phyloP scores from a whole-genome alignment of 495 filamentous ascomycete genomes.

The Penicillium tannophilum region DNA sequence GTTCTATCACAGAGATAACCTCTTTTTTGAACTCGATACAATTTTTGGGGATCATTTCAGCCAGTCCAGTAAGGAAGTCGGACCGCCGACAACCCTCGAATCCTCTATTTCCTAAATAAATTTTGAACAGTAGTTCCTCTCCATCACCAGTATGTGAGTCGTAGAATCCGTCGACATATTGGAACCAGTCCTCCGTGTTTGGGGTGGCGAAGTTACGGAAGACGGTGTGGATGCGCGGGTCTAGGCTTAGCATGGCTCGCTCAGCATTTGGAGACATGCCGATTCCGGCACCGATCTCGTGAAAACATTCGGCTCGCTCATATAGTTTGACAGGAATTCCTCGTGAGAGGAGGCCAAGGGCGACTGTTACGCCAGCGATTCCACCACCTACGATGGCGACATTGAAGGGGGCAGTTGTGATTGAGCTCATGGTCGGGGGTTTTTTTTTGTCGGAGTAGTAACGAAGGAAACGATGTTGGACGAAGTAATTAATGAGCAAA shows the following conservation, averaged over 20 bases:
- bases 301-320: slow-evolving; percentile 51
- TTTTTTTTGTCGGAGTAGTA: too few relatives aligned
- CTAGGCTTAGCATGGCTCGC: slow-evolving; percentile 55
- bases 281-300: slow-evolving; percentile 64
- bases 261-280: slow-evolving; percentile 61
- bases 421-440: too few relatives aligned
- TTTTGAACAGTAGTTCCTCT: too few relatives aligned
- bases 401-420: slow-evolving; percentile 3
- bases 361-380: slow-evolving; percentile 38
- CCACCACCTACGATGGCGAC: slow-evolving; percentile 45
- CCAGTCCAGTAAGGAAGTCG: slow-evolving; percentile 20
- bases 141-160: too few relatives aligned
- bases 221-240: slow-evolving; percentile 46
- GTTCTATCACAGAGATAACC: too few relatives aligned
- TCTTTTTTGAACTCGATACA: too few relatives aligned
- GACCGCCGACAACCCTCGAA: too few relatives aligned
- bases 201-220: slow-evolving; percentile 40
- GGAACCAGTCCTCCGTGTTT: slow-evolving; percentile 35
- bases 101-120: too few relatives aligned
- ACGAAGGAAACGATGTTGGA: too few relatives aligned
- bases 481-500: too few relatives aligned
- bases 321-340: slow-evolving; percentile 53
- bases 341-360: slow-evolving; percentile 35
- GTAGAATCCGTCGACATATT: background rate
- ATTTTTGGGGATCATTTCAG: too few relatives aligned